Evolutionary conservation across 2,329 filamentous ascomycete genomes (phyloP), one percentile per base, ranked within the genome.

Genomic region (Fusarium metavorans): DNA sequence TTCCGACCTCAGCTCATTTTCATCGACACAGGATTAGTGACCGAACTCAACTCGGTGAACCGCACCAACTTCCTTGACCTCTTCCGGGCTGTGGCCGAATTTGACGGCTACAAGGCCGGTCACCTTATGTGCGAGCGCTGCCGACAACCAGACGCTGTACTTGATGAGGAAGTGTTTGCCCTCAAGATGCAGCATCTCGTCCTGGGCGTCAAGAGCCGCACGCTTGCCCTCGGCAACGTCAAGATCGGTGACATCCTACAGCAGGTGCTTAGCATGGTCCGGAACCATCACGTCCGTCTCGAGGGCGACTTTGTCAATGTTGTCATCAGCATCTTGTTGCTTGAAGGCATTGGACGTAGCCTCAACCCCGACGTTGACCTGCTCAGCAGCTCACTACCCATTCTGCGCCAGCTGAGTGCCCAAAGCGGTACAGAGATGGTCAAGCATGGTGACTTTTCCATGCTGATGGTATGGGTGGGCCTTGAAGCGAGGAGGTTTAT

Each of bases 261-360:
- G 79, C 90, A 97, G 77, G 97, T 98, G 0, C 87, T 99, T 52
- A 89, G 89, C 68, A 98, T 99, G 95, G 97, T 99, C 34, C 91
- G 97, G 65, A 86, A 88, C 11, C 97, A 99, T 81, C 97, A 99
- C 80, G 97, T 99, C 5, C 90, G 97, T 10, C 89, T 99, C 60
- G 97, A 99, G 83, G 97, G 97, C 10, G 97, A 99, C 82, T 99
- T 98, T 81, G 95, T 99, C 81, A 99, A 99, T 80, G 97, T 99
- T 6, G 96, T 99, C 34, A 93, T 99, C 68, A 97, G 95, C 69
- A 98, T 98, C 63, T 85, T 99, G 37, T 88, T 99, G 3, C 88
- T 99, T 2, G 97, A 99, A 82, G 97, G 97, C 8, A 99, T 98
- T 79, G 97, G 97, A 0, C 90, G 97, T 71, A 94, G 88, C 68